Percentiles rank a stretch among this genome's conserved stretches.
These are phyloP conservation scores for Paraglomus occultum DNA, from an alignment of 192 early-diverging fungal species.

Conservation along the genomic window DNA sequence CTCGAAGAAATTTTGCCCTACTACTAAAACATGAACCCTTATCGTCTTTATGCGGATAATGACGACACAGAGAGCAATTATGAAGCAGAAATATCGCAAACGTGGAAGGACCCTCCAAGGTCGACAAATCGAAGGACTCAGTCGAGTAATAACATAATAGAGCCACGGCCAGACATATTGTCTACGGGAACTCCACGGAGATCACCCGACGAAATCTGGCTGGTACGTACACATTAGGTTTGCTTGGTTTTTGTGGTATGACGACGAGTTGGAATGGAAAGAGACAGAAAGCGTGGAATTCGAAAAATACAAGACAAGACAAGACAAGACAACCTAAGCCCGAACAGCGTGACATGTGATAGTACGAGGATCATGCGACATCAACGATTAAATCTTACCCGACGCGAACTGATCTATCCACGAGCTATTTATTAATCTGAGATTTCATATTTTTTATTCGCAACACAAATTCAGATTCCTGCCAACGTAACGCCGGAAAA, in stretches of 20 bases:
- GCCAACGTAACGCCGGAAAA: not conserved
- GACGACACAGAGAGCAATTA: not conserved
- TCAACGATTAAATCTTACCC: no score
- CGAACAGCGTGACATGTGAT: no score
- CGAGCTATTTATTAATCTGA: constrained; percentile 3
- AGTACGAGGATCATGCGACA: no score
- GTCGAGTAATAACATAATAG: not conserved
- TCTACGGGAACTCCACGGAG: not conserved
- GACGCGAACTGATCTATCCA: not conserved
- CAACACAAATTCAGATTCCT: constrained; percentile 10
- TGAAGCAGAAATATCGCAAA: not conserved
- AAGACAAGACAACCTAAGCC: no score
- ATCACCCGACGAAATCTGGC: constrained; percentile 39
- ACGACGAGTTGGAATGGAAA: no score
- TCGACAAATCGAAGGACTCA: not conserved
- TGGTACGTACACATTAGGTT: constrained; percentile 23
- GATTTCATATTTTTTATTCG: not conserved
- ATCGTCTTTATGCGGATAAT: not conserved
- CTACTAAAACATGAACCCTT: not conserved
- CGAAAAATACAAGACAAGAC: no score
- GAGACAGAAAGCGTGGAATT: no score
- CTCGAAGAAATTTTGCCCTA: no score
- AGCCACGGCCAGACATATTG: no score
- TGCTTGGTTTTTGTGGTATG: not conserved
- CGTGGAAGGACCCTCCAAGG: not conserved